phyloP scores from a whole-genome alignment of 495 filamentous ascomycete genomes.

The Hypoxylon lienhwacheense region DNA sequence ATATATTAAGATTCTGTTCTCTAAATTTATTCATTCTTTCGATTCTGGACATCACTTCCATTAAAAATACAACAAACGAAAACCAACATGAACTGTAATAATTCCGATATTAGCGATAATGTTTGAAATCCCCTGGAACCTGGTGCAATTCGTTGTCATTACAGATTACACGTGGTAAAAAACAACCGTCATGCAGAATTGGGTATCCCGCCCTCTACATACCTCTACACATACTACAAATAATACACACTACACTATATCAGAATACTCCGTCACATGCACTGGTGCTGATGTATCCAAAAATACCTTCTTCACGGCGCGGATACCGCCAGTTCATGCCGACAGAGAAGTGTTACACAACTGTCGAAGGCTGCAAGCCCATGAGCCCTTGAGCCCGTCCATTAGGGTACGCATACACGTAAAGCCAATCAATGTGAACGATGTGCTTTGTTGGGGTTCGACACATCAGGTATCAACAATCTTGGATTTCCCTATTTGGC shows the following conservation, averaged over 20 bases:
- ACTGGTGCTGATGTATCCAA: constrained; percentile 25
- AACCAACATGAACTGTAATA: not conserved
- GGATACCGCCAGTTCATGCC: constrained; percentile 35
- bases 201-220: no score
- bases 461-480: constrained; percentile 14
- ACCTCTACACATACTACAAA: no score
- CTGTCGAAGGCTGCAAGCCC: constrained; percentile 15
- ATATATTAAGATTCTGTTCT: not conserved
- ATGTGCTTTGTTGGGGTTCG: constrained; percentile 13
- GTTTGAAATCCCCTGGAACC: constrained; percentile 4
- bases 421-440: constrained; percentile 11
- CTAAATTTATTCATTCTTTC: no score
- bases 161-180: constrained; percentile 25
- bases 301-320: constrained; percentile 26
- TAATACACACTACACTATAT: no score
- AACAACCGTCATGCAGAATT: constrained; percentile 13
- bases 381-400: no score
- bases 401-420: constrained; percentile 15
- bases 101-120: constrained; percentile 3
- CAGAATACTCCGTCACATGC: constrained; percentile 15
- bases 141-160: constrained; percentile 5
- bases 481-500: constrained; percentile 2
- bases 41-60: no score
- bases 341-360: constrained; percentile 19
- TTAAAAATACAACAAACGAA: not conserved